Evolutionary conservation across 352 stramenopile species (phyloP).

Genomic region (Pilasporangium apinafurcum): DNA sequence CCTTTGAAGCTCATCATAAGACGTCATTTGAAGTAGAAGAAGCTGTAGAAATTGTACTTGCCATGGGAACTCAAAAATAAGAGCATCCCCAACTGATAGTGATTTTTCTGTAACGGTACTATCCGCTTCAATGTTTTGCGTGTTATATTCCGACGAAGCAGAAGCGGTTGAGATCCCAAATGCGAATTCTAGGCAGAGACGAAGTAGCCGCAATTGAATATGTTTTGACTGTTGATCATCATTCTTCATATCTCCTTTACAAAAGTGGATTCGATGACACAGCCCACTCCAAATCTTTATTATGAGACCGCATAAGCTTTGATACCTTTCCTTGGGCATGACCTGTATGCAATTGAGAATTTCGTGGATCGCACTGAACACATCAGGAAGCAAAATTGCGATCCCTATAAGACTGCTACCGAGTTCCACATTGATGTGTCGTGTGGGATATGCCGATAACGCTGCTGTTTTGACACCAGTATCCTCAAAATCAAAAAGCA

Average conservation of each 20-base stretch:
- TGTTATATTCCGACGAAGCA: conserved; percentile 8
- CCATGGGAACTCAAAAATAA: conserved; percentile 26
- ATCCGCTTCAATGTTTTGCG: no score
- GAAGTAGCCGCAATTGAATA: conserved; percentile 31
- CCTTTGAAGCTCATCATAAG: conserved; percentile 12
- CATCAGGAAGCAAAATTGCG: conserved; percentile 42
- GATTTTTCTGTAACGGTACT: no score
- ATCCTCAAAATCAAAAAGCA: conserved; percentile 1
- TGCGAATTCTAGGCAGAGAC: conserved; percentile 47
- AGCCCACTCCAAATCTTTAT: conserved; percentile 32
- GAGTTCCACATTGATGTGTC: conserved; percentile 7
- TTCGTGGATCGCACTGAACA: conserved; percentile 29
- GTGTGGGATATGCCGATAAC: background rate
- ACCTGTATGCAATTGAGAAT: no score
- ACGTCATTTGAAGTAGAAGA: conserved; percentile 13
- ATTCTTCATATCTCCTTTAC: background rate
- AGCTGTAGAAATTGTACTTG: conserved; percentile 37
- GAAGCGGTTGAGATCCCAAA: conserved; percentile 23
- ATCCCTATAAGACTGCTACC: conserved; percentile 25
- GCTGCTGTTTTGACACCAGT: conserved; percentile 2
- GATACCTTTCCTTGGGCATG: no score
- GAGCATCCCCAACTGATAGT: no score
- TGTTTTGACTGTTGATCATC: conserved; percentile 10
- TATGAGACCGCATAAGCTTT: no score
- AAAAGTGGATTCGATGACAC: conserved; percentile 25